Percentiles rank a stretch among this genome's conserved stretches.
Evolutionary conservation across 176 grass and related monocot genomes (phyloP).

Genomic region (Cenchrus fungigraminus): DNA sequence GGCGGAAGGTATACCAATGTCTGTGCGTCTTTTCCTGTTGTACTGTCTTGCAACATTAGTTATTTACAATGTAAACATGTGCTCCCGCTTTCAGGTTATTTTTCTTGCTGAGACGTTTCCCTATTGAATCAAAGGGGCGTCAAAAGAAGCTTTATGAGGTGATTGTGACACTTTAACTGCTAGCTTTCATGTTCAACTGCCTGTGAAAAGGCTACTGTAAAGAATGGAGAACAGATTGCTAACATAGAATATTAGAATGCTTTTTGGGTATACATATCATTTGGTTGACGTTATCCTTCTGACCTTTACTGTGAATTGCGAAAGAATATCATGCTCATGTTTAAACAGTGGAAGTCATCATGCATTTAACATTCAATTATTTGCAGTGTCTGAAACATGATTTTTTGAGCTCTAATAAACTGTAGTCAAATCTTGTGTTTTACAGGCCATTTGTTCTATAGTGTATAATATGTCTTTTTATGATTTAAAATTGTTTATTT

Average conservation of each 20-base stretch:
- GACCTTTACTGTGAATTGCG: background rate
- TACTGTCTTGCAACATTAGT: background rate
- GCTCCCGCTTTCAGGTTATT: conserved; percentile 58
- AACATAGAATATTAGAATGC: background rate
- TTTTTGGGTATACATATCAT: background rate
- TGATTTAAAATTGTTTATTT: background rate
- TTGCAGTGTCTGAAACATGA: background rate
- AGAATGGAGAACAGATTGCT: background rate
- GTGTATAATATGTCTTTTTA: background rate
- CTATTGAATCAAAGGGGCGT: conserved; percentile 92
- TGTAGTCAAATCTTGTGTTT: background rate
- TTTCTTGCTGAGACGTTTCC: conserved; percentile 89
- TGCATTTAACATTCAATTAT: background rate
- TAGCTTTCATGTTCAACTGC: background rate
- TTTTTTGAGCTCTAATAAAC: background rate
- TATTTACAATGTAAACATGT: background rate
- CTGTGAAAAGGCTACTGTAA: background rate
- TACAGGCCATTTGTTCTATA: background rate
- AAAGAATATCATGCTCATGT: background rate
- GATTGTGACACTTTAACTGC: conserved; percentile 9
- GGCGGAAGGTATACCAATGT: conserved; percentile 75
- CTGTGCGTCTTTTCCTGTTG: conserved; percentile 10
- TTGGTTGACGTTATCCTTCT: background rate
- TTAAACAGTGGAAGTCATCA: background rate
- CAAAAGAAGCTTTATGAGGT: conserved; percentile 99